Percentiles rank a stretch among this genome's conserved stretches.
phyloP scores from a whole-genome alignment of 805 yeast species.

The Kuraishia ogatae region DNA sequence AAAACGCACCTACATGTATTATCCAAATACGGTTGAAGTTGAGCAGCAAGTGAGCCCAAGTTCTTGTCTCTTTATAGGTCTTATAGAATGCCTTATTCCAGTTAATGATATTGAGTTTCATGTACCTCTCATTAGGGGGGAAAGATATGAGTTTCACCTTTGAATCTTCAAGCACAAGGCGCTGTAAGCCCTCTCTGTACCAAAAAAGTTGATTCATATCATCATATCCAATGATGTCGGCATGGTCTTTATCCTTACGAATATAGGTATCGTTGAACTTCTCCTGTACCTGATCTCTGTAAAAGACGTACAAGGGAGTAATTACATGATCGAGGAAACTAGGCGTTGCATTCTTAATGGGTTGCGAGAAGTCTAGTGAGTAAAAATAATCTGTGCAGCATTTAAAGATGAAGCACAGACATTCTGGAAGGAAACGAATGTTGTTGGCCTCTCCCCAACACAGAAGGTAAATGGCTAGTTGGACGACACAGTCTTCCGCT shows the following conservation, averaged over 20 bases:
- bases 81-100: constrained; percentile 69
- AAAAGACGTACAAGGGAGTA: constrained; percentile 63
- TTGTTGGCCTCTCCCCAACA: constrained; percentile 93
- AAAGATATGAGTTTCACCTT: constrained; percentile 41
- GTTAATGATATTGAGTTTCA: constrained; percentile 39
- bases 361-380: constrained; percentile 31
- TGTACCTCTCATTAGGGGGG: constrained; percentile 48
- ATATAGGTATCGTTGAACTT: constrained; percentile 32
- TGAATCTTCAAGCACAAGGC: constrained; percentile 37
- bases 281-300: constrained; percentile 42
- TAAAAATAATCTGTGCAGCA: constrained; percentile 66
- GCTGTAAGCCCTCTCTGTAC: constrained; percentile 64
- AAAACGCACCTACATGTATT: constrained; percentile 62
- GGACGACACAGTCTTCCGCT: constrained; percentile 48
- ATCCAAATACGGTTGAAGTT: constrained; percentile 79
- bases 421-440: constrained; percentile 82
- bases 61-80: constrained; percentile 66
- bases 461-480: constrained; percentile 59
- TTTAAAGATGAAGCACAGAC: constrained; percentile 75
- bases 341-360: constrained; percentile 18
- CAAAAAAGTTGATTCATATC: constrained; percentile 86
- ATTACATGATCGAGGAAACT: constrained; percentile 59
- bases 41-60: constrained; percentile 67
- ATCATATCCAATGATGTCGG: constrained; percentile 72
- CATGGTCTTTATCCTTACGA: constrained; percentile 54